Evolutionary conservation across 2,329 filamentous ascomycete genomes (phyloP).

Genomic region (Graphilbum ipis-grandicollis): DNA sequence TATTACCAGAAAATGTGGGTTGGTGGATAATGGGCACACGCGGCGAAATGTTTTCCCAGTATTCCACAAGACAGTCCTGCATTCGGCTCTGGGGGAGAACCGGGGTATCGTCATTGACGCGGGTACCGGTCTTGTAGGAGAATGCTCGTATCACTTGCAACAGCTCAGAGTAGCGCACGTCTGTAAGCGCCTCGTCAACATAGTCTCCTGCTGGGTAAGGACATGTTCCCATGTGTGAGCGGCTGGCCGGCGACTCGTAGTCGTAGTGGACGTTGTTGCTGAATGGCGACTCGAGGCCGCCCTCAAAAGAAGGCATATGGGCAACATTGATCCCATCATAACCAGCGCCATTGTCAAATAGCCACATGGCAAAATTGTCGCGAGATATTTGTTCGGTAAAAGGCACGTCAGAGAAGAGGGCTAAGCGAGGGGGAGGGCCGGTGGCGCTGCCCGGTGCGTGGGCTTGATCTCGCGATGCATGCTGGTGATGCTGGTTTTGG

Average conservation of each 20-base stretch:
- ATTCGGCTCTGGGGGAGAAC: slow-evolving; percentile 61
- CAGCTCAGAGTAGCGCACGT: slow-evolving; percentile 26
- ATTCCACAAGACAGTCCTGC: slow-evolving; percentile 70
- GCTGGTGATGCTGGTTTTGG: no score
- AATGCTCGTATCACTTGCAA: slow-evolving; percentile 25
- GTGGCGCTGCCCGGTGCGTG: no score
- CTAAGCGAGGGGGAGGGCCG: no score
- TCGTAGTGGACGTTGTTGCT: slow-evolving; percentile 34
- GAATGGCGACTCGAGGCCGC: slow-evolving; percentile 31
- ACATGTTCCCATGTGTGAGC: slow-evolving; percentile 27
- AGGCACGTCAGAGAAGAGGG: slow-evolving; percentile 14
- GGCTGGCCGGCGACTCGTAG: slow-evolving; percentile 29
- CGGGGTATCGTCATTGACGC: slow-evolving; percentile 24
- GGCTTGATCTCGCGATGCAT: no score
- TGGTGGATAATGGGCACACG: slow-evolving; percentile 79
- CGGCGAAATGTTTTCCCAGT: slow-evolving; percentile 73
- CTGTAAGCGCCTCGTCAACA: slow-evolving; percentile 25
- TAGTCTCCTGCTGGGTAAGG: slow-evolving; percentile 19
- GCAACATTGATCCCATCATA: slow-evolving; percentile 25
- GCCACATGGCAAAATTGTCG: slow-evolving; percentile 32
- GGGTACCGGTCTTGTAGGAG: no score
- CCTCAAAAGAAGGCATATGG: slow-evolving; percentile 28
- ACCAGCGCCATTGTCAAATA: slow-evolving; percentile 29
- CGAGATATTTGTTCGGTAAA: slow-evolving; percentile 20
- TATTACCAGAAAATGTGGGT: slow-evolving; percentile 67